Evolutionary conservation across 2,329 filamentous ascomycete genomes (phyloP).

Genomic region (Didymella segeticola): DNA sequence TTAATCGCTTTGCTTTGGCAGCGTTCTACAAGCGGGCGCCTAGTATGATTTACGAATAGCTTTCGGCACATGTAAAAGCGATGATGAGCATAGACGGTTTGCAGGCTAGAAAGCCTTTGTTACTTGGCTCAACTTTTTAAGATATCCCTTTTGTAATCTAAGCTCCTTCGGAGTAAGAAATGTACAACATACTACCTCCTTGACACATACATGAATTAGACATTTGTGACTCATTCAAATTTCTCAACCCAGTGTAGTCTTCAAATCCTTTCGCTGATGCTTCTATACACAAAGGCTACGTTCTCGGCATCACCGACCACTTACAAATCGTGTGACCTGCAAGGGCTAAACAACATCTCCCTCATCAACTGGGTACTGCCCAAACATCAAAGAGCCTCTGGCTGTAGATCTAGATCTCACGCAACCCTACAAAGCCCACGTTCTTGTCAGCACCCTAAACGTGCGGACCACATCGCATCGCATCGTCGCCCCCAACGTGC

Average conservation of each 20-base stretch:
- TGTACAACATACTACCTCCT: conserved; percentile 1
- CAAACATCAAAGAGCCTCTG: background rate
- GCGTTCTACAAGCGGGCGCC: conserved; percentile 7
- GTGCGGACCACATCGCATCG: conserved; percentile 11
- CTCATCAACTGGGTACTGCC: too few species aligned
- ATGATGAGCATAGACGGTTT: conserved; percentile 1
- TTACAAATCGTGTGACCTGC: background rate
- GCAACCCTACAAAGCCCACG: conserved; percentile 5
- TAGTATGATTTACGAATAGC: conserved; percentile 13
- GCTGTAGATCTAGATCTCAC: conserved; percentile 3
- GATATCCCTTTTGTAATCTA: conserved; percentile 8
- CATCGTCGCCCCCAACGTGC: conserved; percentile 5
- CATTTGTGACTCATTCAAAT: too few species aligned
- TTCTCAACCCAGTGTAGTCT: too few species aligned
- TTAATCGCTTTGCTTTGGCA: background rate
- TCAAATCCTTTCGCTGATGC: too few species aligned
- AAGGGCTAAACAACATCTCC: background rate
- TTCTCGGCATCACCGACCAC: background rate
- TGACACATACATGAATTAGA: too few species aligned
- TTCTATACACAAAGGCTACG: background rate
- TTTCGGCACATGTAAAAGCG: conserved; percentile 11
- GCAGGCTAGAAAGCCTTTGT: conserved; percentile 2
- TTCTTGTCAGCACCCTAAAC: conserved; percentile 17
- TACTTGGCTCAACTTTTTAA: background rate
- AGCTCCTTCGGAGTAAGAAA: background rate